Evolutionary conservation across 768 basidiomycete genomes (phyloP).

Genomic region (Podaxis rugospora): DNA sequence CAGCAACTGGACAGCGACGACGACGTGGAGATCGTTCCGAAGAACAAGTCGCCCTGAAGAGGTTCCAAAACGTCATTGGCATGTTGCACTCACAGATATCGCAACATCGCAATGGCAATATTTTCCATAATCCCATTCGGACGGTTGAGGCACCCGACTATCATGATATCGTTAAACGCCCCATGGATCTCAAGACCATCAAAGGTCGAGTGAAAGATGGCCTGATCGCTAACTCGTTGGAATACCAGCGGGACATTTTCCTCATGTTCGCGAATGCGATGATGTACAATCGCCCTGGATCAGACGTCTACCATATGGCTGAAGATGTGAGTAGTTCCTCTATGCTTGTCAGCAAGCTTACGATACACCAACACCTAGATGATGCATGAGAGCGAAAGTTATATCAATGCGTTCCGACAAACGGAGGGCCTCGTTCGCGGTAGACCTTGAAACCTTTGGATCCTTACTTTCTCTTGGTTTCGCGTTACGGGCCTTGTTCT

Average conservation of each 20-base stretch:
- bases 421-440: conserved; percentile 60
- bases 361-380: conserved; percentile 17
- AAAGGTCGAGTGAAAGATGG: conserved; percentile 85
- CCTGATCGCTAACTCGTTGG: conserved; percentile 70
- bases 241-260: conserved; percentile 86
- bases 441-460: conserved; percentile 7
- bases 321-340: conserved; percentile 64
- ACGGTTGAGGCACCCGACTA: conserved; percentile 88
- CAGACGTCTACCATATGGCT: conserved; percentile 87
- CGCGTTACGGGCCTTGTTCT: not conserved
- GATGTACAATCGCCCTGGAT: conserved; percentile 91
- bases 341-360: not conserved
- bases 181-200: conserved; percentile 94
- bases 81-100: conserved; percentile 81
- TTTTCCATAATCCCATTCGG: conserved; percentile 90
- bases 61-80: conserved; percentile 77
- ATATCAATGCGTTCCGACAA: conserved; percentile 55
- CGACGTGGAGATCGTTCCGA: conserved; percentile 31
- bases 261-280: conserved; percentile 97
- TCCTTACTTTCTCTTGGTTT: not conserved
- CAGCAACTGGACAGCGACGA: not conserved
- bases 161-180: conserved; percentile 86
- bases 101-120: conserved; percentile 81
- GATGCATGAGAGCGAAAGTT: conserved; percentile 30
- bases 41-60: conserved; percentile 56